Conservation (phyloP, 202 grass and related monocot genomes). For the Zoysia matrella region DNA sequence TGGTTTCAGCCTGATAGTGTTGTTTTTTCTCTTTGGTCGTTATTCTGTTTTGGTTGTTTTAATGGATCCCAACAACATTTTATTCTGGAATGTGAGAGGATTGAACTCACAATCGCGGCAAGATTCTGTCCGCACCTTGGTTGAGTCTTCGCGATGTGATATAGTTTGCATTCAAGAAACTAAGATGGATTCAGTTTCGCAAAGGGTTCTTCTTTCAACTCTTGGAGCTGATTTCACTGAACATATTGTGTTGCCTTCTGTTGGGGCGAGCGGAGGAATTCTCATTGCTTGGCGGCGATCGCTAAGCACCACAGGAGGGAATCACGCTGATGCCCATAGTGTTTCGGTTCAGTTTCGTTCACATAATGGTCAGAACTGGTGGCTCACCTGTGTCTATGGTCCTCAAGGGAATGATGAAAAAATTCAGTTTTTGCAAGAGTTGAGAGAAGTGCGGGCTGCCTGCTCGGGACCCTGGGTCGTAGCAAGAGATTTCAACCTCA, state of each 20-base stretch:
- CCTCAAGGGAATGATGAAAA: neutral
- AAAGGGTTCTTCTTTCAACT: neutral
- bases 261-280: neutral
- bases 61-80: neutral
- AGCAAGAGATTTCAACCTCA: neutral
- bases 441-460: neutral
- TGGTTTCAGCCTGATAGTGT: no score
- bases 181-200: neutral
- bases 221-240: neutral
- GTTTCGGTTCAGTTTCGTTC: neutral
- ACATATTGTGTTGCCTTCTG: neutral
- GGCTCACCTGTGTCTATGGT: neutral
- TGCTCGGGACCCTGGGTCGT: neutral
- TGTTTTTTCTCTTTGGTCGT: no score
- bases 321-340: neutral
- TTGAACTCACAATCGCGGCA: neutral
- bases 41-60: no score
- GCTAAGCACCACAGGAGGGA: neutral
- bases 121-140: neutral
- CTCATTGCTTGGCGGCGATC: neutral
- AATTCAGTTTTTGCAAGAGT: neutral
- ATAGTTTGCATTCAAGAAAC: neutral
- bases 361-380: accelerated
- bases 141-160: neutral
- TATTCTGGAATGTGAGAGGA: neutral